Percentiles rank a stretch among this genome's conserved stretches.
These are phyloP conservation scores for Heritiera fomes DNA, from an alignment of 345 rosid genomes.

Conservation along the genomic window DNA sequence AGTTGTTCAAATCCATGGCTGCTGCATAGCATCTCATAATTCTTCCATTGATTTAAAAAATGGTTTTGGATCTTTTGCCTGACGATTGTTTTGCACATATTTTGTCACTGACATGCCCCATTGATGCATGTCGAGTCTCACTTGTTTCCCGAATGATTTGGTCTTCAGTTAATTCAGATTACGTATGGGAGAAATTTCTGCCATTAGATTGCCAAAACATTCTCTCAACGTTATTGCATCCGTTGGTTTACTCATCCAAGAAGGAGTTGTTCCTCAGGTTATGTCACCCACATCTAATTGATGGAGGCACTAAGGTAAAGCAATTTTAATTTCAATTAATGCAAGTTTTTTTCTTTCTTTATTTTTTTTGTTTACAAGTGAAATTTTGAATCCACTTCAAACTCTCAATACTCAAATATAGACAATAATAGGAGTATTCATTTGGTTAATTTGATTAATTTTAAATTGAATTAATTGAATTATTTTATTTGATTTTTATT, in stretches of 20 bases:
- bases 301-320: slow-evolving; percentile 40
- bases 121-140: slow-evolving; percentile 38
- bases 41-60: background rate
- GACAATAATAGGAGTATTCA: too few relatives aligned
- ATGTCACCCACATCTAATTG: slow-evolving; percentile 34
- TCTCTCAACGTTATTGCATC: slow-evolving; percentile 19
- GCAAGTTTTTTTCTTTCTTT: too few relatives aligned
- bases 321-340: too few relatives aligned
- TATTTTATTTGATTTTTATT: too few relatives aligned
- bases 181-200: slow-evolving; percentile 39
- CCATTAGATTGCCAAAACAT: slow-evolving; percentile 27
- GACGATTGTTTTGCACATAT: slow-evolving; percentile 36
- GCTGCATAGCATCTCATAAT: too few relatives aligned
- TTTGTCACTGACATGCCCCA: slow-evolving; percentile 35
- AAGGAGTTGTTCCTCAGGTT: slow-evolving; percentile 38
- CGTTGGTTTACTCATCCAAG: slow-evolving; percentile 24
- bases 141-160: slow-evolving; percentile 26
- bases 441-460: too few relatives aligned
- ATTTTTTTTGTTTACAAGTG: too few relatives aligned
- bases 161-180: slow-evolving; percentile 31
- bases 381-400: too few relatives aligned
- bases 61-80: slow-evolving; percentile 29
- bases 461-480: too few relatives aligned
- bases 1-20: background rate
- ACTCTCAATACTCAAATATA: too few relatives aligned